Evolutionary conservation across 805 yeast species (phyloP).

Genomic region (Candida fluviatilis): DNA sequence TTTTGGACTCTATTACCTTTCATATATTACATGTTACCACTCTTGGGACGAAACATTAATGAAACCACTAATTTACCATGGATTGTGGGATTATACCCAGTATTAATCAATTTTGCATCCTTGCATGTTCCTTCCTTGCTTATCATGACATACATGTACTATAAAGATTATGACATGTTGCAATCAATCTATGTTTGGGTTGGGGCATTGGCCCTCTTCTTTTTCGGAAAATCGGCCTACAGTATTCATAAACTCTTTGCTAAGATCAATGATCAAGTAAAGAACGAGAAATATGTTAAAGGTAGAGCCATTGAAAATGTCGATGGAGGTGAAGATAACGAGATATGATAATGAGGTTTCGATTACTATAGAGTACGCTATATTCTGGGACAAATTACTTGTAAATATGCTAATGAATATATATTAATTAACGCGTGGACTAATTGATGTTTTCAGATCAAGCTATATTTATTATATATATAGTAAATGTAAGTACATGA

Average conservation of each 20-base stretch:
- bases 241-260: slow-evolving; percentile 10
- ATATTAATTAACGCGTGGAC: too few relatives aligned
- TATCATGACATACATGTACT: slow-evolving; percentile 1
- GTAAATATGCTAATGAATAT: too few relatives aligned
- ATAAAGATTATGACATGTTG: slow-evolving; percentile 2
- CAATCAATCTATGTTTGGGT: slow-evolving; percentile 12
- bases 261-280: slow-evolving; percentile 42
- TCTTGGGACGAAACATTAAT: not conserved
- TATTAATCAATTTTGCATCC: slow-evolving; percentile 10
- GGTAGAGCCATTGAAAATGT: slow-evolving; percentile 52
- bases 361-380: not conserved
- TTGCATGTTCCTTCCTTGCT: slow-evolving; percentile 11
- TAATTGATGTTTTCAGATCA: too few relatives aligned
- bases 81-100: slow-evolving; percentile 11
- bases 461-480: too few relatives aligned
- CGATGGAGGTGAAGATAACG: slow-evolving; percentile 9
- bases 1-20: slow-evolving; percentile 19
- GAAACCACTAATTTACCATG: slow-evolving; percentile 3
- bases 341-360: not conserved
- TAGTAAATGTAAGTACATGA: not conserved
- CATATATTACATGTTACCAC: slow-evolving; percentile 4
- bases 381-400: too few relatives aligned
- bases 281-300: slow-evolving; percentile 52
- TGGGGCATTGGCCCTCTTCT: slow-evolving; percentile 7
- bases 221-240: slow-evolving; percentile 9